Percentiles rank a stretch among this genome's conserved stretches.
phyloP scores from a whole-genome alignment of 1,139 yeast species.

The Pichia sp. region DNA sequence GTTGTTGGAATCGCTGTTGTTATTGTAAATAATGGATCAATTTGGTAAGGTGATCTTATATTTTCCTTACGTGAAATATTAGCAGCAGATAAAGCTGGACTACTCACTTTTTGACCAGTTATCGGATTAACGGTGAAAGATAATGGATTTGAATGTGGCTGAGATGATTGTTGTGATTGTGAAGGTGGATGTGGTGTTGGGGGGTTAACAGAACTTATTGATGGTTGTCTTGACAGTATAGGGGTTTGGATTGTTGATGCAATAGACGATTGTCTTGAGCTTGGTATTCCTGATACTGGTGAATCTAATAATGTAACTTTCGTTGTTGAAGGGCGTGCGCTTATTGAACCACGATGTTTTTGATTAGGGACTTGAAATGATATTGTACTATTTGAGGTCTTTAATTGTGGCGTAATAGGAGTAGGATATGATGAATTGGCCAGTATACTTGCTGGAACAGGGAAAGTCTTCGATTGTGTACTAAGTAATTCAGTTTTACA shows the following conservation, averaged over 20 bases:
- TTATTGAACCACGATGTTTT: conserved; percentile 45
- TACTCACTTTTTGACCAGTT: conserved; percentile 2
- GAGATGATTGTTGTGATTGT: not conserved
- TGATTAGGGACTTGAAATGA: conserved; percentile 30
- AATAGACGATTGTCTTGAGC: conserved; percentile 10
- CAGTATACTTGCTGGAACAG: not conserved
- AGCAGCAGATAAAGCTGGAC: conserved; percentile 3
- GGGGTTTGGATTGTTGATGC: conserved; percentile 1
- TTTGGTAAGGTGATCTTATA: conserved; percentile 5
- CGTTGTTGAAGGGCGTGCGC: conserved; percentile 35
- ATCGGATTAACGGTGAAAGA: conserved; percentile 6
- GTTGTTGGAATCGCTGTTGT: conserved; percentile 9
- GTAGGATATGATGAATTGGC: conserved; percentile 8
- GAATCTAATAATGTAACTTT: conserved; percentile 9
- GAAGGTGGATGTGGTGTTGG: not conserved
- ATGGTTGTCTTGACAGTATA: not conserved
- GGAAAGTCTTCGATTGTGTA: not conserved
- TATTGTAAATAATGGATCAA: not conserved
- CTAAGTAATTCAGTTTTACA: no score
- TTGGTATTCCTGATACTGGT: conserved; percentile 11
- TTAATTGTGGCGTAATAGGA: conserved; percentile 14
- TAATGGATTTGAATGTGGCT: not conserved
- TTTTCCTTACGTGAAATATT: conserved; percentile 10
- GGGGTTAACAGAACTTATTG: no score
- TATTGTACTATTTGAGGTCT: conserved; percentile 21